Evolutionary conservation across 2,329 filamentous ascomycete species (phyloP).

Genomic region (Ophiognomonia clavigignenti-juglandacearum): DNA sequence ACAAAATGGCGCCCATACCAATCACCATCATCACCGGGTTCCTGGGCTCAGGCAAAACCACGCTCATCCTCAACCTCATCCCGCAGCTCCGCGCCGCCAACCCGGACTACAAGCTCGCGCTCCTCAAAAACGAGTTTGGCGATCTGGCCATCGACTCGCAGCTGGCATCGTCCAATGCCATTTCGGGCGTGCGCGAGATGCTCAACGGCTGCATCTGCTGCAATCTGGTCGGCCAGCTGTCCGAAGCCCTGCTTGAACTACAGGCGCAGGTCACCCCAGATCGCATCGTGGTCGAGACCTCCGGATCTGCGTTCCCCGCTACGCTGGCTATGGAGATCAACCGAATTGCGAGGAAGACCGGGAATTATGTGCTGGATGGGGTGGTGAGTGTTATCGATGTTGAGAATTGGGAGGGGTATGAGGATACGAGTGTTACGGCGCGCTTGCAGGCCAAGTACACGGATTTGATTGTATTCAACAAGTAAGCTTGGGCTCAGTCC

Average conservation of each 20-base stretch:
- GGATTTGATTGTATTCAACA: constrained; percentile 87
- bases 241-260: constrained; percentile 73
- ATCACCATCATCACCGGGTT: constrained; percentile 97
- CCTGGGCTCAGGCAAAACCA: constrained; percentile 93
- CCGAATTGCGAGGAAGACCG: constrained; percentile 65
- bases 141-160: constrained; percentile 91
- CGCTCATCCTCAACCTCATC: constrained; percentile 87
- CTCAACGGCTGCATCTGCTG: constrained; percentile 99
- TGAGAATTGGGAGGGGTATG: constrained; percentile 92
- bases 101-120: constrained; percentile 76
- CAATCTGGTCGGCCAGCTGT: constrained; percentile 90
- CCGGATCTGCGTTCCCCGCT: constrained; percentile 80
- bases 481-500: constrained; percentile 37
- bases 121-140: constrained; percentile 98
- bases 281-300: constrained; percentile 91
- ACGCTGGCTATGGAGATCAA: constrained; percentile 91
- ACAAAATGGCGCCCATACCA: constrained; percentile 67
- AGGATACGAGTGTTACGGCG: constrained; percentile 85
- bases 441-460: constrained; percentile 85
- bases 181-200: constrained; percentile 86
- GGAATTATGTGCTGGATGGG: constrained; percentile 71
- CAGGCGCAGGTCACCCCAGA: constrained; percentile 57
- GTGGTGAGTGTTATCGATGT: constrained; percentile 89
- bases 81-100: constrained; percentile 77
- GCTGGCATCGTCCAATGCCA: constrained; percentile 74